phyloP scores from a whole-genome alignment of 2,329 filamentous ascomycete species.

The Cladophialophora psammophila region DNA sequence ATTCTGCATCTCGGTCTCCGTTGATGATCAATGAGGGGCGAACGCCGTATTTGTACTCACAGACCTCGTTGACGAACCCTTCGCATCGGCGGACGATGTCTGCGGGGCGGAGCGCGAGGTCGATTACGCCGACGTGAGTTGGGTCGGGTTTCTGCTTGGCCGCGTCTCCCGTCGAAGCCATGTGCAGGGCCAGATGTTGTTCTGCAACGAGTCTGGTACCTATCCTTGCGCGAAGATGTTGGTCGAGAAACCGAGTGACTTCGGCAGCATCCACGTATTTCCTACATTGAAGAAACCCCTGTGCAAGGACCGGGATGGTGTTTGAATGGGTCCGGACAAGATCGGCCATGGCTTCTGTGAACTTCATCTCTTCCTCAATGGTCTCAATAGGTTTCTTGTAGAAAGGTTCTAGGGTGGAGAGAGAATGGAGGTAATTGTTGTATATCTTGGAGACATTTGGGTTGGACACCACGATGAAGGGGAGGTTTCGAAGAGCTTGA shows the following conservation, averaged over 20 bases:
- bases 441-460: constrained; percentile 94
- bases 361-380: constrained; percentile 85
- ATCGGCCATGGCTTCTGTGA: constrained; percentile 91
- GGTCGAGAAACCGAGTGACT: constrained; percentile 91
- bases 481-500: constrained; percentile 88
- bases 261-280: constrained; percentile 84
- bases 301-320: constrained; percentile 90
- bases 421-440: constrained; percentile 91
- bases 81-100: constrained; percentile 84
- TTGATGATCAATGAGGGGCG: constrained; percentile 81
- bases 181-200: constrained; percentile 92
- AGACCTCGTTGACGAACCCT: constrained; percentile 91
- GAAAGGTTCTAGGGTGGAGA: constrained; percentile 89
- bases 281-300: constrained; percentile 90
- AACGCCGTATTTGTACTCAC: constrained; percentile 92
- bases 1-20: constrained; percentile 84
- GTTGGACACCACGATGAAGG: constrained; percentile 98
- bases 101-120: constrained; percentile 84
- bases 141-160: constrained; percentile 52
- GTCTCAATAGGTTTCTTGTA: constrained; percentile 74
- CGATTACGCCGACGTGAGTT: constrained; percentile 92
- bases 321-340: constrained; percentile 94
- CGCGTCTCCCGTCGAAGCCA: constrained; percentile 74
- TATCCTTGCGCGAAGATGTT: constrained; percentile 91
- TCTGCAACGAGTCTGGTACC: constrained; percentile 93